Evolutionary conservation across 345 rosid genomes (phyloP).

Genomic region (Salix udensis): DNA sequence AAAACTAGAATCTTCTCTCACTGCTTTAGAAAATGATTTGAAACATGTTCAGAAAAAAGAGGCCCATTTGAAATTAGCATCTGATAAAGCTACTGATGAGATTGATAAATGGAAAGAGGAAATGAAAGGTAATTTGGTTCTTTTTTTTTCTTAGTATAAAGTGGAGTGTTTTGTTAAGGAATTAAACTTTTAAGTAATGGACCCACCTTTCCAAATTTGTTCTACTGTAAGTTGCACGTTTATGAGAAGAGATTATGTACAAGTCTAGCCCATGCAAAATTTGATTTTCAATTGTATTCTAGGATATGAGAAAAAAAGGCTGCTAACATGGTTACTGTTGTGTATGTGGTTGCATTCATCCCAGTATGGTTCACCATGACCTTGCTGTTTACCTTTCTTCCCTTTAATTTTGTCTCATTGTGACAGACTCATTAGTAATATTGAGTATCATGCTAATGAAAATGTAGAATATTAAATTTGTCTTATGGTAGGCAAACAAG

Average conservation of each 20-base stretch:
- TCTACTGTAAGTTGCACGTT: neutral
- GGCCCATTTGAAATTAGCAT: slow-evolving; percentile 56
- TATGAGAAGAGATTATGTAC: neutral
- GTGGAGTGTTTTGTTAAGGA: neutral
- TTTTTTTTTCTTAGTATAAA: neutral
- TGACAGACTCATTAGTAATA: neutral
- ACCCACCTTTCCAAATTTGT: neutral
- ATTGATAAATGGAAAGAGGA: slow-evolving; percentile 72
- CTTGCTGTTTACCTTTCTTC: too few relatives aligned
- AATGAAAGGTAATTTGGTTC: slow-evolving; percentile 53
- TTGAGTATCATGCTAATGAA: neutral
- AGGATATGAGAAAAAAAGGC: neutral
- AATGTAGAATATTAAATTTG: neutral
- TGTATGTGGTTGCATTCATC: neutral
- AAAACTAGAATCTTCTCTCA: slow-evolving; percentile 73
- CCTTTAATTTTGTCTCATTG: too few relatives aligned
- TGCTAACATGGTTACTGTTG: neutral
- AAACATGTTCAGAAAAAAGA: slow-evolving; percentile 53
- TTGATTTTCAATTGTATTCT: neutral
- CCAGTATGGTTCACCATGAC: too few relatives aligned
- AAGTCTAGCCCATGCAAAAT: neutral
- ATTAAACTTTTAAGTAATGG: neutral
- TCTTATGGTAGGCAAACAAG: neutral
- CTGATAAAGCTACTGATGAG: slow-evolving; percentile 56
- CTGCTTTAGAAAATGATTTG: slow-evolving; percentile 60